These are phyloP conservation scores for Pelargonium nanum DNA, from an alignment of 345 rosid species.

Conservation along the genomic window DNA sequence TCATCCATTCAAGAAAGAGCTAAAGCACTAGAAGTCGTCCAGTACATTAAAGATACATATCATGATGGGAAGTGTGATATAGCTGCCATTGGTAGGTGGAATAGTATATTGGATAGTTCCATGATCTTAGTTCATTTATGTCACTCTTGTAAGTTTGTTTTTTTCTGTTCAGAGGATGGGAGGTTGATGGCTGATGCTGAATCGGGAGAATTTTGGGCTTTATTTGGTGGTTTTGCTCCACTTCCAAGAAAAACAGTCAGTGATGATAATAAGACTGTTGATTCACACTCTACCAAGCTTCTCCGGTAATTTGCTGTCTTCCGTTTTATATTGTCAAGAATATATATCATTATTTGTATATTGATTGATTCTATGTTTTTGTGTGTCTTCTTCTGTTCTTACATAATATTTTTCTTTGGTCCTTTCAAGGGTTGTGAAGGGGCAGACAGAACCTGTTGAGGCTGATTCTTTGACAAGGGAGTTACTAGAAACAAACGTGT, in stretches of 20 bases:
- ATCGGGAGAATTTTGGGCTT: slow-evolving; percentile 93
- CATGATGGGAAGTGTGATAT: slow-evolving; percentile 94
- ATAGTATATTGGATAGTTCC: slow-evolving; percentile 8
- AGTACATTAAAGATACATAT: slow-evolving; percentile 85
- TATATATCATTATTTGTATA: background rate
- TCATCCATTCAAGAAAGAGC: slow-evolving; percentile 99
- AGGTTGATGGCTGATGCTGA: slow-evolving; percentile 98
- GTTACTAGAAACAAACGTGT: slow-evolving; percentile 64
- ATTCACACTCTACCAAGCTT: slow-evolving; percentile 42
- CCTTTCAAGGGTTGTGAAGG: slow-evolving; percentile 66
- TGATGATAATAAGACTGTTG: slow-evolving; percentile 40
- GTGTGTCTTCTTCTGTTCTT: background rate
- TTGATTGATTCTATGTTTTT: background rate
- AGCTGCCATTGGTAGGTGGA: slow-evolving; percentile 81
- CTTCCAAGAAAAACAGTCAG: slow-evolving; percentile 64
- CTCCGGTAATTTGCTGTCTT: slow-evolving; percentile 37
- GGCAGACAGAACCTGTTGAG: slow-evolving; percentile 58
- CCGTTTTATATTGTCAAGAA: background rate
- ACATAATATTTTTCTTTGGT: background rate
- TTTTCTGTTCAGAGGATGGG: slow-evolving; percentile 65
- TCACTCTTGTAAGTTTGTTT: slow-evolving; percentile 10
- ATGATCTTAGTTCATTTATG: slow-evolving; percentile 4
- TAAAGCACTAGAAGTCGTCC: slow-evolving; percentile 96
- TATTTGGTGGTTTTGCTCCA: slow-evolving; percentile 99
- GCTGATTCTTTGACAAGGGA: slow-evolving; percentile 64